Conservation (phyloP, 805 yeast species). For the Cyberlindnera mycetangii region DNA sequence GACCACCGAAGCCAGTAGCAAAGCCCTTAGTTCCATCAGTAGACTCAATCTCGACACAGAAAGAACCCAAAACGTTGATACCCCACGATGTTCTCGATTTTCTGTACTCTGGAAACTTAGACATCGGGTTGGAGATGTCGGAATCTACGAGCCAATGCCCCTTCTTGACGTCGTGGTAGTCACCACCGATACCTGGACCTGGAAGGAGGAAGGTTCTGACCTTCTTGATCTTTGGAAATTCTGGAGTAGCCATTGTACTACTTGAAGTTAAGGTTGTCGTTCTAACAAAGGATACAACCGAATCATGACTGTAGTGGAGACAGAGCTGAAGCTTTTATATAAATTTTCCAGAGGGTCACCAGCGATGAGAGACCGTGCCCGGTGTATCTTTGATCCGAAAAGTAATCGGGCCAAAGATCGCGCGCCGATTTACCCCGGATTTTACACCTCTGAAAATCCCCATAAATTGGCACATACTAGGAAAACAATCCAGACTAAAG, state of each 20-base stretch:
- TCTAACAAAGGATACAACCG: not conserved
- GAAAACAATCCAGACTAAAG: too few species aligned
- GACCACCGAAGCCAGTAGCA: slow-evolving; percentile 54
- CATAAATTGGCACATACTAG: too few species aligned
- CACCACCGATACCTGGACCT: slow-evolving; percentile 49
- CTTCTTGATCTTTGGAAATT: slow-evolving; percentile 43
- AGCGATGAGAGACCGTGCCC: not conserved
- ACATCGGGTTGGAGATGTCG: slow-evolving; percentile 48
- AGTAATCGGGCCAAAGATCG: not conserved
- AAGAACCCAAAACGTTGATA: slow-evolving; percentile 48
- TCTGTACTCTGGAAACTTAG: slow-evolving; percentile 43
- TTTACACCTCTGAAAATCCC: not conserved
- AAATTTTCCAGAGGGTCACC: not conserved
- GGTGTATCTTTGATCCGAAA: not conserved
- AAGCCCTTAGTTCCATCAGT: slow-evolving; percentile 47
- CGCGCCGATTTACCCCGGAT: too few species aligned
- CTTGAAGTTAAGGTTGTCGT: too few species aligned
- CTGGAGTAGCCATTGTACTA: slow-evolving; percentile 25
- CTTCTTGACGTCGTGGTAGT: slow-evolving; percentile 45
- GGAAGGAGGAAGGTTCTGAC: slow-evolving; percentile 41
- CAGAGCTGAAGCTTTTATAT: not conserved
- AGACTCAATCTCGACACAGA: slow-evolving; percentile 47
- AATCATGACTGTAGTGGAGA: too few species aligned
- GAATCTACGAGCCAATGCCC: slow-evolving; percentile 51
- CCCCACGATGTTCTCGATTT: slow-evolving; percentile 47